These are phyloP conservation scores for Claviceps fusiformis DNA, from an alignment of 2,329 filamentous ascomycete species.

Conservation along the genomic window DNA sequence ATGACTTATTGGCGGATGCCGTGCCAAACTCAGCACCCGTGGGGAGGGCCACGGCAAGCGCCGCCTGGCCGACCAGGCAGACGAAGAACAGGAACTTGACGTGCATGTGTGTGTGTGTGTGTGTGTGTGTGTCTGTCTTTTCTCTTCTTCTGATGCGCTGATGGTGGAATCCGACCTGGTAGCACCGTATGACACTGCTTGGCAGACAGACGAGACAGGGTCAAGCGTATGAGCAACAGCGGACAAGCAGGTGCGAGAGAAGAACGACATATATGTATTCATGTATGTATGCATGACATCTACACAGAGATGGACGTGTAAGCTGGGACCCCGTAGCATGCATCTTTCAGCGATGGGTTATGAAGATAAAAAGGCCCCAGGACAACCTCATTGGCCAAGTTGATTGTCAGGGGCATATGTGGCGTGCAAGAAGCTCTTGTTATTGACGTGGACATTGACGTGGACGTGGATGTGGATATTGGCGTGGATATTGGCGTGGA, in stretches of 20 bases:
- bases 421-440: conserved; percentile 6
- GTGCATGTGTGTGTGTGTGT: conserved; percentile 4
- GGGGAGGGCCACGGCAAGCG: conserved; percentile 3
- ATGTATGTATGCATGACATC: background rate
- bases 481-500: too few relatives aligned
- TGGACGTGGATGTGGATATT: too few relatives aligned
- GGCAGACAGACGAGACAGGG: background rate
- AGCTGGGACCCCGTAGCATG: background rate
- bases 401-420: background rate
- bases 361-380: background rate
- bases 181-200: background rate
- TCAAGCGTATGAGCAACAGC: background rate
- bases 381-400: background rate
- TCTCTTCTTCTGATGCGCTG: too few relatives aligned
- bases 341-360: background rate
- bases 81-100: conserved; percentile 6
- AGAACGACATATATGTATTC: background rate
- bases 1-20: background rate
- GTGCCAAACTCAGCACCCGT: background rate
- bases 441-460: too few relatives aligned
- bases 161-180: background rate
- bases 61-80: conserved; percentile 8
- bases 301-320: too few relatives aligned
- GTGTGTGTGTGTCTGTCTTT: background rate
- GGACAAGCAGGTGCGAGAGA: background rate